These are phyloP conservation scores for Passiflora organensis DNA, from an alignment of 345 rosid species.

Conservation along the genomic window DNA sequence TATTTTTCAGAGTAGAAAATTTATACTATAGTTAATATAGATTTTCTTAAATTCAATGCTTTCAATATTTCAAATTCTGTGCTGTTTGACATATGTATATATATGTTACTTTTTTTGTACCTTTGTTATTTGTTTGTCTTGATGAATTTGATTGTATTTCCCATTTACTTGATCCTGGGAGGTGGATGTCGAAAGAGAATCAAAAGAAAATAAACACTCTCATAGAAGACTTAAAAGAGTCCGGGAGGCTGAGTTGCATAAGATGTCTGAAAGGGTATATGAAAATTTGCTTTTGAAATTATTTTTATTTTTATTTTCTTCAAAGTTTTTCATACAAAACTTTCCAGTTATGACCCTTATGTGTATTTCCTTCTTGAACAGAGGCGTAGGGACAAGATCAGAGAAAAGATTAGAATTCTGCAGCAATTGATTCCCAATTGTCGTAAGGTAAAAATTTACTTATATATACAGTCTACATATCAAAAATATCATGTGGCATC, in stretches of 20 bases:
- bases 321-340: not conserved
- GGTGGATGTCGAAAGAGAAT: too few relatives aligned
- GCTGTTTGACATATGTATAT: too few relatives aligned
- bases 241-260: conserved; percentile 20
- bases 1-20: too few relatives aligned
- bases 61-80: too few relatives aligned
- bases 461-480: too few relatives aligned
- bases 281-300: not conserved
- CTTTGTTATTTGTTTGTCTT: not conserved
- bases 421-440: not conserved
- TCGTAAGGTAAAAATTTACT: not conserved
- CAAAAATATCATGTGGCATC: too few relatives aligned
- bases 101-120: not conserved
- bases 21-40: too few relatives aligned
- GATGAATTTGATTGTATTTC: too few relatives aligned
- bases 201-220: too few relatives aligned
- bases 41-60: too few relatives aligned
- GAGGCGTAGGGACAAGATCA: not conserved
- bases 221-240: conserved; percentile 21
- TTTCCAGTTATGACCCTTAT: not conserved
- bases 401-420: not conserved
- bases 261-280: conserved; percentile 25
- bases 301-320: not conserved
- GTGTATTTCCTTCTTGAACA: not conserved
- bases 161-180: too few relatives aligned